Percentiles rank a stretch among this genome's conserved stretches.
Conservation (phyloP, 352 stramenopile genomes). For the Globisporangium alternatum region DNA sequence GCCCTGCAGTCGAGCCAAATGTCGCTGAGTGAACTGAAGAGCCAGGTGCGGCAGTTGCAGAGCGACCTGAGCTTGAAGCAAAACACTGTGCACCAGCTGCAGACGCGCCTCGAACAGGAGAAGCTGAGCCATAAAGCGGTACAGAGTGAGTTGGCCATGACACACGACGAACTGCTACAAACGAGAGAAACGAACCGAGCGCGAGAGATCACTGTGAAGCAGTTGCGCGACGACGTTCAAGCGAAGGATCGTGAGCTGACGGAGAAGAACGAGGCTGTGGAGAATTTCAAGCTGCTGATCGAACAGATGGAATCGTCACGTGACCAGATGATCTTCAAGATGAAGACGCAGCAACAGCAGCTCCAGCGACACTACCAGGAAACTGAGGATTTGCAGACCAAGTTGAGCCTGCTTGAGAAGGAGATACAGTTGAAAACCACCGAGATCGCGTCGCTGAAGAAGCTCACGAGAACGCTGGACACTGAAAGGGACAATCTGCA, state of each 20-base stretch:
- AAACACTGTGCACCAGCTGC: constrained; percentile 45
- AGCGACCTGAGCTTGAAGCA: constrained; percentile 59
- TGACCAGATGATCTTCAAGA: constrained; percentile 73
- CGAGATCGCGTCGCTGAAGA: constrained; percentile 64
- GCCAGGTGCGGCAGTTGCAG: constrained; percentile 59
- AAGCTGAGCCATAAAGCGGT: constrained; percentile 49
- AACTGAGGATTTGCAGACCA: constrained; percentile 47
- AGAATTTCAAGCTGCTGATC: constrained; percentile 72
- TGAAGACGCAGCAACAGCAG: constrained; percentile 72
- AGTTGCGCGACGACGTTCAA: constrained; percentile 57
- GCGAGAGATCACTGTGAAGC: constrained; percentile 51
- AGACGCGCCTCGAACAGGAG: constrained; percentile 68
- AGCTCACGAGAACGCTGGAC: constrained; percentile 63
- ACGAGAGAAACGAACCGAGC: constrained; percentile 47
- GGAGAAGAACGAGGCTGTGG: constrained; percentile 58
- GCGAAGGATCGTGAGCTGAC: constrained; percentile 54
- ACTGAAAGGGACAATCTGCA: constrained; percentile 68
- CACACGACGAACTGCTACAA: constrained; percentile 61
- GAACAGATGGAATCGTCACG: constrained; percentile 84
- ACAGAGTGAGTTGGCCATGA: constrained; percentile 52
- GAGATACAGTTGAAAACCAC: constrained; percentile 36
- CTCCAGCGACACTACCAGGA: constrained; percentile 54
- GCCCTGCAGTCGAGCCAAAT: constrained; percentile 55
- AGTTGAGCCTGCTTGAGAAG: constrained; percentile 42
- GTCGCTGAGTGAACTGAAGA: constrained; percentile 53